Evolutionary conservation across 805 yeast species (phyloP).

Genomic region (Spathaspora gorwiae): DNA sequence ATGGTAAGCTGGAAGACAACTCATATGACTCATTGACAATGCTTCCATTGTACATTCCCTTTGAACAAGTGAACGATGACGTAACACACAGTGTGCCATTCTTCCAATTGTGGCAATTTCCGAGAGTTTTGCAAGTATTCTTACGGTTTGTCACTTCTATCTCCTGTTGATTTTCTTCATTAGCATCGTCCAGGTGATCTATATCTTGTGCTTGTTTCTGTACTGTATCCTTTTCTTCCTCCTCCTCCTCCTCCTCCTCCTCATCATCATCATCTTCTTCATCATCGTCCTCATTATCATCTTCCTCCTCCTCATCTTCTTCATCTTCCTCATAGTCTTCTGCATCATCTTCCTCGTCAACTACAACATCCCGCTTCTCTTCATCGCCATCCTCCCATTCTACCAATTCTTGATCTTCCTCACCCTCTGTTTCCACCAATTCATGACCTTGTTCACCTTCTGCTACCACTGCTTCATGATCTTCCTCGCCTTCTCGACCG

Average conservation of each 20-base stretch:
- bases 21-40: too few species aligned
- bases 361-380: not conserved
- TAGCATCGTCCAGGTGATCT: too few species aligned
- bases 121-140: not conserved
- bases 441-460: not conserved
- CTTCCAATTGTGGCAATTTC: not conserved
- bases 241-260: not conserved
- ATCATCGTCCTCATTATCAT: not conserved
- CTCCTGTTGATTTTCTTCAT: too few species aligned
- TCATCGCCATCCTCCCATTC: not conserved
- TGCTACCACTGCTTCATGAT: too few species aligned
- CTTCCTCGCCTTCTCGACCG: not conserved
- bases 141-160: too few species aligned
- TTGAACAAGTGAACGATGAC: too few species aligned
- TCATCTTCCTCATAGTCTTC: slow-evolving; percentile 9
- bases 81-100: too few species aligned
- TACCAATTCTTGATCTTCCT: not conserved
- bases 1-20: too few species aligned
- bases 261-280: not conserved
- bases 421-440: not conserved
- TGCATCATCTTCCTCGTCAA: slow-evolving; percentile 2
- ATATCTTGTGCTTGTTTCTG: not conserved
- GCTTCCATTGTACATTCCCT: too few species aligned
- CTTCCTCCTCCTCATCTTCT: not conserved
- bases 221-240: not conserved